Conservation (phyloP, 78 protist genomes). For the Dictyostelium intermedium region DNA sequence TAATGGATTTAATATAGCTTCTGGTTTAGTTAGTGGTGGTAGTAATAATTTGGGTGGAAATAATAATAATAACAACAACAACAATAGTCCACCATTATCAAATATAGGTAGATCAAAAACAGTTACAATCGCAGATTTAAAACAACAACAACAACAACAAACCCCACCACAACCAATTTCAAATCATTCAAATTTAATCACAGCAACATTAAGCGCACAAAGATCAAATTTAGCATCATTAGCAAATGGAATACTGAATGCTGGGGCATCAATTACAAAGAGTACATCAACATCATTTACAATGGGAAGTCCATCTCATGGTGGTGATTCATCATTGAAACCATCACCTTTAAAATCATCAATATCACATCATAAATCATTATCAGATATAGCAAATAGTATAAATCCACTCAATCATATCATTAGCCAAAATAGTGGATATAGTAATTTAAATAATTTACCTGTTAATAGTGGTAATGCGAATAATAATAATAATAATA, state of each 20-base stretch:
- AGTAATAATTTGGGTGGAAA: neutral
- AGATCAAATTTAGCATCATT: constrained; percentile 27
- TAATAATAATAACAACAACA: neutral
- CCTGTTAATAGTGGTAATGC: neutral
- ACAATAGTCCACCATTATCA: neutral
- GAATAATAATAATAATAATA: neutral
- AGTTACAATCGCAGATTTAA: constrained; percentile 21
- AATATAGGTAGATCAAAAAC: constrained; percentile 12
- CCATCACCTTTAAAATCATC: constrained; percentile 3
- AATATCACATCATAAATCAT: constrained; percentile 32
- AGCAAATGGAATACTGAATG: neutral
- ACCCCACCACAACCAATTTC: neutral
- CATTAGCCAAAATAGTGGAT: neutral
- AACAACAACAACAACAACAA: constrained; percentile 26
- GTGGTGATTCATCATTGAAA: neutral
- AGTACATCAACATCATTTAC: constrained; percentile 67
- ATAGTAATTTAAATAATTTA: neutral
- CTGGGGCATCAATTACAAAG: constrained; percentile 27
- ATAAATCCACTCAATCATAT: neutral
- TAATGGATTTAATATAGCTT: neutral
- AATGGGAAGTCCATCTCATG: constrained; percentile 22
- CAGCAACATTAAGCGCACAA: neutral
- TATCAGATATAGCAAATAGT: constrained; percentile 15
- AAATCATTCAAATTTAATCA: neutral
- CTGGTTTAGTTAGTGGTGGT: neutral